These are phyloP conservation scores for Mycena belliarum DNA, from an alignment of 768 basidiomycete genomes.

Conservation along the genomic window DNA sequence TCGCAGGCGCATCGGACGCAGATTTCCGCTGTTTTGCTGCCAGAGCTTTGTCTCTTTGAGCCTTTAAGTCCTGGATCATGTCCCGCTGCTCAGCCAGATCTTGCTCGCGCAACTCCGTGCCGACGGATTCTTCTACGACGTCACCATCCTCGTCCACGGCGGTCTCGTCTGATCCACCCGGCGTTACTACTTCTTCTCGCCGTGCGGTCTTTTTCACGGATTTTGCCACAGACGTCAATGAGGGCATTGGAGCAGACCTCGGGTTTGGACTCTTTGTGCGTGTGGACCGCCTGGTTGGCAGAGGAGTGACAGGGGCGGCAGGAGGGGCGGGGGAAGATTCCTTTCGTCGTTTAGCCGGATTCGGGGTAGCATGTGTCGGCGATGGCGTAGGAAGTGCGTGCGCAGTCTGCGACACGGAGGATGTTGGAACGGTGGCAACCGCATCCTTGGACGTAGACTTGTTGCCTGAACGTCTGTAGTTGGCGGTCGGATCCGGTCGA, in stretches of 20 bases:
- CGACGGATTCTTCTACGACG: conserved; percentile 55
- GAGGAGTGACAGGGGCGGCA: conserved; percentile 47
- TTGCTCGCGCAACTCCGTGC: conserved; percentile 61
- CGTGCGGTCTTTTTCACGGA: conserved; percentile 35
- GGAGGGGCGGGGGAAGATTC: conserved; percentile 54
- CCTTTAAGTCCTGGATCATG: conserved; percentile 72
- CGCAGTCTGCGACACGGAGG: conserved; percentile 26
- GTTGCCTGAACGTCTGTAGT: conserved; percentile 73
- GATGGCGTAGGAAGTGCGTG: conserved; percentile 45
- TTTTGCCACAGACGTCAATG: conserved; percentile 37
- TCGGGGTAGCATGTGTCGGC: conserved; percentile 39
- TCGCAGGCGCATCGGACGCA: conserved; percentile 27
- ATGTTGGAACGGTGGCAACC: conserved; percentile 22
- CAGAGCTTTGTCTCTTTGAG: conserved; percentile 48
- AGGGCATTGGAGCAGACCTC: conserved; percentile 34
- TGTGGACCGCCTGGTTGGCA: conserved; percentile 38
- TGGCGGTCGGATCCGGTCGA: conserved; percentile 71
- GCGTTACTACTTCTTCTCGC: conserved; percentile 36
- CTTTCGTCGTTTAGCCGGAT: conserved; percentile 63
- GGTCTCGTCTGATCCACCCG: conserved; percentile 62
- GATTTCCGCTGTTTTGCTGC: conserved; percentile 25
- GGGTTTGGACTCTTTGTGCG: conserved; percentile 45
- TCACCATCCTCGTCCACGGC: conserved; percentile 67
- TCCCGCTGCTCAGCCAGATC: conserved; percentile 80
- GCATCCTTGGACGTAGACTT: conserved; percentile 28